Evolutionary conservation across 106 monocot genomes (phyloP).

Genomic region (Narthecium ossifragum): DNA sequence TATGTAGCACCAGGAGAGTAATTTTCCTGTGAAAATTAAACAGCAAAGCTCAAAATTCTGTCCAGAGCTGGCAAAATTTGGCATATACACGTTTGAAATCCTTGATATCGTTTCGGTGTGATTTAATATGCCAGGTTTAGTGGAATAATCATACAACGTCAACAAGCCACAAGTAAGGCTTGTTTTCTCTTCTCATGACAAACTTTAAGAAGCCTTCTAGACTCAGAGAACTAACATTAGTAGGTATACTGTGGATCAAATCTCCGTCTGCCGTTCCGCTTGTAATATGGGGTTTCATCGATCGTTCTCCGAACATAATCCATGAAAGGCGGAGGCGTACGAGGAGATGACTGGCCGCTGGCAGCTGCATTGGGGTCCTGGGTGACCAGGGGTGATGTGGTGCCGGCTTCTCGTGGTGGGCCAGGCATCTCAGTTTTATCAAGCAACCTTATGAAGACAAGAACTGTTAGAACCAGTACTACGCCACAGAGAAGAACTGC

Average conservation of each 20-base stretch:
- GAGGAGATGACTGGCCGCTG: conserved; percentile 23
- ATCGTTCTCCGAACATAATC: conserved; percentile 86
- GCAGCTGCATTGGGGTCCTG: conserved; percentile 4
- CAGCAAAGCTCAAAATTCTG: too few species aligned
- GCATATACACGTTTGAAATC: too few species aligned
- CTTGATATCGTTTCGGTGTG: too few species aligned
- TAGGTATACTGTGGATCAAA: conserved; percentile 84
- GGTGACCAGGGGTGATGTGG: conserved; percentile 12
- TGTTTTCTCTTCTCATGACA: too few species aligned
- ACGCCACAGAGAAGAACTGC: conserved; percentile 26
- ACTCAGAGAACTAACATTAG: too few species aligned
- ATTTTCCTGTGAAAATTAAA: too few species aligned
- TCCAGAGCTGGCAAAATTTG: too few species aligned
- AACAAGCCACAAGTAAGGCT: too few species aligned
- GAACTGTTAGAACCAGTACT: conserved; percentile 35
- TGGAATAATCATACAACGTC: too few species aligned
- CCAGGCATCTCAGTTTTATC: conserved; percentile 38
- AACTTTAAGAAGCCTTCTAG: too few species aligned
- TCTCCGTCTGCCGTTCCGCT: conserved; percentile 43
- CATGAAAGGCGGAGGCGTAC: conserved; percentile 72
- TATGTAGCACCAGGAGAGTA: too few species aligned
- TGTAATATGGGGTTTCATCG: conserved; percentile 92
- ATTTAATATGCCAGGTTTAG: too few species aligned
- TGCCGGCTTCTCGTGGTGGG: conserved; percentile 5
- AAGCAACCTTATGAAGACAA: conserved; percentile 51